Conservation (phyloP, 169 alveolate species). For the Cryptosporidium sp. region DNA sequence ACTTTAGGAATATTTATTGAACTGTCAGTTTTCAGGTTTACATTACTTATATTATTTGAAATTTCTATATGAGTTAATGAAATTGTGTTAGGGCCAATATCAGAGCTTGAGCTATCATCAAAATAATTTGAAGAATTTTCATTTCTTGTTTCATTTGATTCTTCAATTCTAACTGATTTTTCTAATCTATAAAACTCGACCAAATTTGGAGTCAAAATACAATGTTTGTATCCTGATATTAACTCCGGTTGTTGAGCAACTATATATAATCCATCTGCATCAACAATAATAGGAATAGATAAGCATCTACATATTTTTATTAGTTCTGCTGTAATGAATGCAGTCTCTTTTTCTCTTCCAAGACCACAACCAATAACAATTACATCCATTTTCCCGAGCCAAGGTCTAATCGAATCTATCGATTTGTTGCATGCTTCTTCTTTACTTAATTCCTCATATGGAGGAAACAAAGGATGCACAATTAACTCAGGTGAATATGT, state of each 20-base stretch:
- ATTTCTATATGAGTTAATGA: slow-evolving; percentile 24
- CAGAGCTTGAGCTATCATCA: not conserved
- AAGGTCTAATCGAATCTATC: slow-evolving; percentile 72
- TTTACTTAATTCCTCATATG: slow-evolving; percentile 18
- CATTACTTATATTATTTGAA: not conserved
- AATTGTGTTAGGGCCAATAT: not conserved
- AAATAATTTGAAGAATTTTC: not conserved
- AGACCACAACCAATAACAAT: slow-evolving; percentile 93
- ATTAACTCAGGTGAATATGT: slow-evolving; percentile 93
- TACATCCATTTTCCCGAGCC: slow-evolving; percentile 83
- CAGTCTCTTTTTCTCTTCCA: slow-evolving; percentile 84
- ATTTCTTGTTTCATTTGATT: not conserved
- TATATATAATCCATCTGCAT: slow-evolving; percentile 88
- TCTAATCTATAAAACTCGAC: slow-evolving; percentile 81
- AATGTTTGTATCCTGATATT: slow-evolving; percentile 62
- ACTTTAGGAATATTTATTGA: slow-evolving; percentile 36
- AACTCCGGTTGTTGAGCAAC: slow-evolving; percentile 75
- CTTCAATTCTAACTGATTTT: slow-evolving; percentile 59
- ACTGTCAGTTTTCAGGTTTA: not conserved
- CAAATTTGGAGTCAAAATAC: slow-evolving; percentile 87
- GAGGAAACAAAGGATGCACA: slow-evolving; percentile 87
- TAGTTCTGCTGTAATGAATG: slow-evolving; percentile 75
- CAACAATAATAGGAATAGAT: slow-evolving; percentile 82
- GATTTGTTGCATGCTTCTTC: slow-evolving; percentile 77
- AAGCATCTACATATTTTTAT: slow-evolving; percentile 78